These are phyloP conservation scores for Dendrobium nobile DNA, from an alignment of 106 monocot genomes.

Conservation along the genomic window DNA sequence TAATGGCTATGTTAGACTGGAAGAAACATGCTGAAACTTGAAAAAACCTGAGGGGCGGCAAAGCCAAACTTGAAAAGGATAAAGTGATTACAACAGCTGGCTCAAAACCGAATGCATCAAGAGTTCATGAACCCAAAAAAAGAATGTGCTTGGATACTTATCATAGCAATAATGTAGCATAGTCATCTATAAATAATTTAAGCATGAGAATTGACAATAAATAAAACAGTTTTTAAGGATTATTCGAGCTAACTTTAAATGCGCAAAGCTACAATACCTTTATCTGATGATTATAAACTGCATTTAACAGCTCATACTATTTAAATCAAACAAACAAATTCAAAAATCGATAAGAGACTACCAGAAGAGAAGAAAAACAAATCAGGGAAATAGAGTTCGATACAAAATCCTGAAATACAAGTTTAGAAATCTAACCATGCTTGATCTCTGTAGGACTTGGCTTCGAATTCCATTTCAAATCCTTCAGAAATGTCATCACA, in stretches of 20 bases:
- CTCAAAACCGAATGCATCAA: not conserved
- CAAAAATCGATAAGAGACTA: not conserved
- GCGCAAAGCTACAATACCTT: not conserved
- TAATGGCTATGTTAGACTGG: not conserved
- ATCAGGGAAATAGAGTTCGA: not conserved
- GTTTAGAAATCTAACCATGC: conserved; percentile 25
- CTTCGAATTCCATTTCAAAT: conserved; percentile 28
- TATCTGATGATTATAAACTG: not conserved
- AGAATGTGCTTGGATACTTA: not conserved
- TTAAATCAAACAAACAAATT: not conserved
- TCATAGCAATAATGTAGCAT: not conserved
- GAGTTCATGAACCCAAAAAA: not conserved
- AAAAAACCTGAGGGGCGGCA: not conserved
- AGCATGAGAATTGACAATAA: not conserved
- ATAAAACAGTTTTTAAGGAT: not conserved
- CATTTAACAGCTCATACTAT: not conserved
- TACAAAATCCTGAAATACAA: not conserved
- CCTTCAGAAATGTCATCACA: conserved; percentile 8
- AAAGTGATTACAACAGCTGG: not conserved
- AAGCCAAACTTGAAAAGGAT: not conserved
- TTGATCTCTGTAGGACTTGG: conserved; percentile 22
- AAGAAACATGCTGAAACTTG: not conserved
- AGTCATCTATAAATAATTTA: not conserved
- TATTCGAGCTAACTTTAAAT: not conserved
- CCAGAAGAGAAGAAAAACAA: not conserved